Base-by-base conservation (phyloP, 2,329 filamentous ascomycete species). In the Corinectria fuckeliana region DNA sequence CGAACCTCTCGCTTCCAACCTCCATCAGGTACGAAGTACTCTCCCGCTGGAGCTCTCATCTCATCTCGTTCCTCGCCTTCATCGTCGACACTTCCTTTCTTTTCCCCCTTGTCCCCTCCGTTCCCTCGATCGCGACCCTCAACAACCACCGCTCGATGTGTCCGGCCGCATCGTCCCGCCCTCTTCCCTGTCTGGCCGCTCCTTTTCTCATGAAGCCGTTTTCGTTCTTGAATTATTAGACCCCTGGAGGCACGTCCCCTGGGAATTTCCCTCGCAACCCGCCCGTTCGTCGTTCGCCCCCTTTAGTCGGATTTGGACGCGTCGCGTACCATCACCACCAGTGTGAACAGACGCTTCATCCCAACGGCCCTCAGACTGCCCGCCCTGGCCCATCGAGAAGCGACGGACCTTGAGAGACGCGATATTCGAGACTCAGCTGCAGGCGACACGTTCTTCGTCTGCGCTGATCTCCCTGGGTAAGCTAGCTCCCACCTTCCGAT, bases 391-490 rank as follows among this genome's bases (percentile, higher is more conserved):
- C 52, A 63, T 68, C 63, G 64, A 71, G 62, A 60, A 63, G 64
- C 56, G 61, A 66, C 63, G 64, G 63, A 66, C 61, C 58, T 63
- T 61, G 69, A 72, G 64, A 69, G 65, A 71, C 69, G 64, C 64
- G 69, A 67, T 60, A 61, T 69, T 63, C 62, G 82, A 85, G 83
- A 80, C 75, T 81, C 82, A 83, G 85, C 78, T 79, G 82, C 83
- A 85, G 85, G 81, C 85, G 84, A 85, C 75, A 73, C 69, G 62
- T 73, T 66, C 69, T 73, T 85, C 83, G 85, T 87, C 85, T 87
- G 85, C 81, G 77, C 84, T 87, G 84, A 82, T 86, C 84, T 85
- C 82, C 70, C 72, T 74, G 78, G 80, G 82, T 84, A 73, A 82
- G 66, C 60, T 45, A 50, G 54, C 21, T 28, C 26, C 18, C 25